Evolutionary conservation across 306 rosid species (phyloP).

Genomic region (Glycine tomentella): DNA sequence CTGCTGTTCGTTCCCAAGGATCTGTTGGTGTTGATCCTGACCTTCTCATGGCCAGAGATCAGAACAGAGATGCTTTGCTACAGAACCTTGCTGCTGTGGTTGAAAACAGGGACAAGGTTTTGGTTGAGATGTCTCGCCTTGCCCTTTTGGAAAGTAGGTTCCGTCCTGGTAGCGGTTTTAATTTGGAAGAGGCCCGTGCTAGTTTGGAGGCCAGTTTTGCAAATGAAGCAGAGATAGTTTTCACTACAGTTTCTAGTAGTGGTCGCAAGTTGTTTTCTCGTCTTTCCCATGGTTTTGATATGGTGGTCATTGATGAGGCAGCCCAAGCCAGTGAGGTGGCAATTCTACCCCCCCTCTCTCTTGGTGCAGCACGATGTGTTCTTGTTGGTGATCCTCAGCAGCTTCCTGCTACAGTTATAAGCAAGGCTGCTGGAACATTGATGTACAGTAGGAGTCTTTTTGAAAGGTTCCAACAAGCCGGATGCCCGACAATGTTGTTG

Average conservation of each 20-base stretch:
- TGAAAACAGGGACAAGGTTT: constrained; percentile 87
- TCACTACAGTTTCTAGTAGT: constrained; percentile 98
- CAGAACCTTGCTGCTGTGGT: constrained; percentile 94
- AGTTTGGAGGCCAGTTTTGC: constrained; percentile 99
- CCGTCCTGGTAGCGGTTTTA: constrained; percentile 81
- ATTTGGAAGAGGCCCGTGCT: constrained; percentile 96
- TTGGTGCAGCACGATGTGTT: constrained; percentile 98
- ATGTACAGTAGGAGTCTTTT: constrained; percentile 96
- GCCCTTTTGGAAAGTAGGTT: constrained; percentile 85
- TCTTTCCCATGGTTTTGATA: constrained; percentile 97
- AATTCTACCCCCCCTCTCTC: constrained; percentile 95
- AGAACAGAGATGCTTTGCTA: constrained; percentile 81
- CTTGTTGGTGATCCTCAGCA: constrained; percentile 99
- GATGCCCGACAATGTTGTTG: constrained; percentile 95
- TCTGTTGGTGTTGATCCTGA: constrained; percentile 99
- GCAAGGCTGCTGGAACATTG: constrained; percentile 99
- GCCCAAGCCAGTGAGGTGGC: constrained; percentile 99
- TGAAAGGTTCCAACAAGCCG: constrained; percentile 95
- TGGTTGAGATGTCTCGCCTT: constrained; percentile 96
- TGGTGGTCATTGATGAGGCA: constrained; percentile 99
- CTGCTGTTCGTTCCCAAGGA: constrained; percentile 90
- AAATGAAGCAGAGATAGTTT: constrained; percentile 95
- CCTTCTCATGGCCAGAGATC: constrained; percentile 86
- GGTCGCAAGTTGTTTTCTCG: constrained; percentile 98
- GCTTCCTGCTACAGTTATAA: constrained; percentile 98